Base-by-base conservation (phyloP, 1,139 yeast species). In the Nakaseomyces sp. region DNA sequence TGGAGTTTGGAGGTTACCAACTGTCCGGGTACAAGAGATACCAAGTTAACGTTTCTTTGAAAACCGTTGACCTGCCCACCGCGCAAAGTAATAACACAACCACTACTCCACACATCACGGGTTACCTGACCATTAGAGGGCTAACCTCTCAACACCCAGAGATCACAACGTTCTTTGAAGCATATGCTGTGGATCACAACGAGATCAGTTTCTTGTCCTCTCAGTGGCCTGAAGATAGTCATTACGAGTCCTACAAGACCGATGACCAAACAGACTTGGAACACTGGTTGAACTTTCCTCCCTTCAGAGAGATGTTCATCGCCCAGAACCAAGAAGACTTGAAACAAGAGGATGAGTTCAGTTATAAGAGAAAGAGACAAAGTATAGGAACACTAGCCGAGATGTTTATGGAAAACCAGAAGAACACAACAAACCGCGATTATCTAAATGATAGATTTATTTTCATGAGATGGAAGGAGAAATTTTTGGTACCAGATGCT, bases 401-500 rank as follows among this genome's bases (percentile, higher is more conserved):
- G n/a, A 16, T 37, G 26, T 37, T 37, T 16, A 16, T 25, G 30
- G 41, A 30, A n/a, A 19, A 20, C n/a, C 38, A 35, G 12, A 13
- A 20, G 16, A 6, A 28, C 12, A 48, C 37, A 3, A 19, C 42
- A 13, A 42, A 69, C 49, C 52, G 57, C 18, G 57, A 65, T 45
- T 66, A 66, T 37, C 47, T 68, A 16, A 55, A 65, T 42, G 70
- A 72, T 50, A 70, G 76, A 45, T 77, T 71, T 56, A 67, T 89
- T 5, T 89, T 79, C 61, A 89, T 89, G 96, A 72, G 96, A 52
- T 89, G 96, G 96, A 89, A 89, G 64, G 97, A 89, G 61, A 77
- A 79, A 56, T 87, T 86, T 57, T 66, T 88, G 49, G 79, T 85
- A 10, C 95, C 95, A 0, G 95, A 88, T 63, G 79, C 88, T 37